Evolutionary conservation across 805 yeast genomes (phyloP).

Genomic region (Starmera pachycereana): DNA sequence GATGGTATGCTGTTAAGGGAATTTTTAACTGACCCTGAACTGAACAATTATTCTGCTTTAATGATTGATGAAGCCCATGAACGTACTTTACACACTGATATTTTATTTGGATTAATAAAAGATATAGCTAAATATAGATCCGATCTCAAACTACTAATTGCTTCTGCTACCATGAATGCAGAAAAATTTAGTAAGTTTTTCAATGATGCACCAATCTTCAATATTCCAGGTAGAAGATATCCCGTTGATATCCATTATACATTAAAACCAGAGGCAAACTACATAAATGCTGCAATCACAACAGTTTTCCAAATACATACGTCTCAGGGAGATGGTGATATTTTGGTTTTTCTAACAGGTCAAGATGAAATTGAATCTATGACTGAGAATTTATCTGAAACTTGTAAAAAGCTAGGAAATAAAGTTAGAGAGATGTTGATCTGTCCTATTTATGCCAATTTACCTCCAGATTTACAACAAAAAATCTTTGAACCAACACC

Average conservation of each 20-base stretch:
- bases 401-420: conserved; percentile 49
- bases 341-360: conserved; percentile 85
- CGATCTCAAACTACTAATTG: conserved; percentile 66
- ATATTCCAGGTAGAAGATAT: conserved; percentile 86
- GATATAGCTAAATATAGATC: conserved; percentile 52
- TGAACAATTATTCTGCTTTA: conserved; percentile 62
- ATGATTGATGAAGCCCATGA: conserved; percentile 98
- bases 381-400: conserved; percentile 63
- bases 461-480: conserved; percentile 78
- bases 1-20: conserved; percentile 94
- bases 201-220: conserved; percentile 73
- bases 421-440: conserved; percentile 45
- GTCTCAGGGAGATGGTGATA: conserved; percentile 69
- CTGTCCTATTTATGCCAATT: conserved; percentile 84
- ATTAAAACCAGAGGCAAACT: conserved; percentile 81
- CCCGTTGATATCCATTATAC: conserved; percentile 86
- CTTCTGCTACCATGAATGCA: conserved; percentile 95
- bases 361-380: conserved; percentile 90
- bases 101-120: conserved; percentile 68
- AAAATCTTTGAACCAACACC: conserved; percentile 86
- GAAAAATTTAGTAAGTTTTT: conserved; percentile 77
- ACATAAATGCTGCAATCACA: conserved; percentile 79
- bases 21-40: conserved; percentile 63
- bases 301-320: conserved; percentile 82
- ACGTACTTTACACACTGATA: conserved; percentile 86